Conservation (phyloP, 140 eudicot species). For the Ambrosia hybrid region DNA sequence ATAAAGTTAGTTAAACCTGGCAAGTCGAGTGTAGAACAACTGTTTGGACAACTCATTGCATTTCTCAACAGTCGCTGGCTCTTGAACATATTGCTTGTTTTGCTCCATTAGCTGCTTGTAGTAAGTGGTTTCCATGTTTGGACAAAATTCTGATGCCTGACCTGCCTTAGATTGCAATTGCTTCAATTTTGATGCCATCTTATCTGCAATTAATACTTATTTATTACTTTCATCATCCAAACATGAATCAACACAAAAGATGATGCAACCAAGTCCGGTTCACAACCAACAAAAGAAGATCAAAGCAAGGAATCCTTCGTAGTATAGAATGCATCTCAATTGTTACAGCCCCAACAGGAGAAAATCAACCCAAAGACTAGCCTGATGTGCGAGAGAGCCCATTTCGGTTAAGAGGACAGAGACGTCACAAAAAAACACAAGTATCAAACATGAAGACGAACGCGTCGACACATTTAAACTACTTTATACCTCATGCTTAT, state of each 20-base stretch:
- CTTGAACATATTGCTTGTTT: slow-evolving; percentile 52
- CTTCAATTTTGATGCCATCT: slow-evolving; percentile 46
- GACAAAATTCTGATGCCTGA: slow-evolving; percentile 38
- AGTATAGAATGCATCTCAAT: too few relatives aligned
- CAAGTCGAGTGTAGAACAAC: slow-evolving; percentile 62
- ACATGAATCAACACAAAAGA: slow-evolving; percentile 1
- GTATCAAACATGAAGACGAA: too few relatives aligned
- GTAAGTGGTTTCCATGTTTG: slow-evolving; percentile 43
- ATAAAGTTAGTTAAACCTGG: slow-evolving; percentile 41
- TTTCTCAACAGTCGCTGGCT: slow-evolving; percentile 59
- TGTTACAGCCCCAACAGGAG: too few relatives aligned
- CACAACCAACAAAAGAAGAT: slow-evolving; percentile 10
- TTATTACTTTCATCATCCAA: slow-evolving; percentile 17
- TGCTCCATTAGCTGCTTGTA: slow-evolving; percentile 64
- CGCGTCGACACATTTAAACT: too few relatives aligned
- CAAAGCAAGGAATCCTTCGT: slow-evolving; percentile 1
- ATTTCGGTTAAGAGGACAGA: too few relatives aligned
- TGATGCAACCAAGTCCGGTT: neutral
- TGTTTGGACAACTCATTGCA: slow-evolving; percentile 51
- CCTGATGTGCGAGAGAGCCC: too few relatives aligned
- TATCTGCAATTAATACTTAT: slow-evolving; percentile 31
- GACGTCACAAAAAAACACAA: too few relatives aligned
- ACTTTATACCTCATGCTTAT: too few relatives aligned
- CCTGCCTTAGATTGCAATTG: slow-evolving; percentile 44
- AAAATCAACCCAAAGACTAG: too few relatives aligned